Percentiles rank a stretch among this genome's conserved stretches.
These are phyloP conservation scores for Leccinum variicolor DNA, from an alignment of 768 basidiomycete genomes.

Conservation along the genomic window DNA sequence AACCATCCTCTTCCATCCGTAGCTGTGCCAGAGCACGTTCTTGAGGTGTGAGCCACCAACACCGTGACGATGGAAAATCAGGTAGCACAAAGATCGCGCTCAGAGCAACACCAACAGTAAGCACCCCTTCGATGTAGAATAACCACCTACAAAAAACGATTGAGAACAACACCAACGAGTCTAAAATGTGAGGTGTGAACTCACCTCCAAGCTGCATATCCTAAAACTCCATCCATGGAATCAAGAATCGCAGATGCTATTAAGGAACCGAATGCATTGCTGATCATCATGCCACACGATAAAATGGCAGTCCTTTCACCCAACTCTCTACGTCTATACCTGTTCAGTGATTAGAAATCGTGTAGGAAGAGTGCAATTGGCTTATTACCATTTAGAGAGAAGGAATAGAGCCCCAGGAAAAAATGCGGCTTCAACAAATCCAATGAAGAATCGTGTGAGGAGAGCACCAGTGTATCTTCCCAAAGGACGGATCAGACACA, in stretches of 20 bases:
- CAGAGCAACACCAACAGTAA: conserved; percentile 50
- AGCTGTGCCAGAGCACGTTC: conserved; percentile 55
- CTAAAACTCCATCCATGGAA: conserved; percentile 65
- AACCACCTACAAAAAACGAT: conserved; percentile 52
- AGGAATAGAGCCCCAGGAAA: conserved; percentile 59
- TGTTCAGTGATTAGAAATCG: conserved; percentile 43
- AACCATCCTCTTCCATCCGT: conserved; percentile 65
- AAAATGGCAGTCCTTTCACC: conserved; percentile 66
- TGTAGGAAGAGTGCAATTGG: conserved; percentile 1
- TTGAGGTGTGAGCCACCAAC: conserved; percentile 55
- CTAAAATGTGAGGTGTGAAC: conserved; percentile 6
- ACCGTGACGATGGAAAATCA: conserved; percentile 64
- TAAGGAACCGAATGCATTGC: conserved; percentile 79
- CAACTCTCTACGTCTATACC: conserved; percentile 73
- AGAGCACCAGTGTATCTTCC: conserved; percentile 61
- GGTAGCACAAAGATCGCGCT: conserved; percentile 64
- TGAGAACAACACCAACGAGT: not conserved
- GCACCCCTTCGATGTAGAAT: conserved; percentile 63
- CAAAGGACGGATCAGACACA: not conserved
- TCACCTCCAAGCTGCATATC: conserved; percentile 71
- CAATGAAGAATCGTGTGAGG: conserved; percentile 71
- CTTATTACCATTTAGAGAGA: conserved; percentile 36
- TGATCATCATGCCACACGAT: conserved; percentile 69
- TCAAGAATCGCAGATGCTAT: conserved; percentile 75
- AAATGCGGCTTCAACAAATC: conserved; percentile 71